Percentiles rank a stretch among this genome's conserved stretches.
Conservation (phyloP, 2,329 filamentous ascomycete species). For the Calonectria ilicicola region DNA sequence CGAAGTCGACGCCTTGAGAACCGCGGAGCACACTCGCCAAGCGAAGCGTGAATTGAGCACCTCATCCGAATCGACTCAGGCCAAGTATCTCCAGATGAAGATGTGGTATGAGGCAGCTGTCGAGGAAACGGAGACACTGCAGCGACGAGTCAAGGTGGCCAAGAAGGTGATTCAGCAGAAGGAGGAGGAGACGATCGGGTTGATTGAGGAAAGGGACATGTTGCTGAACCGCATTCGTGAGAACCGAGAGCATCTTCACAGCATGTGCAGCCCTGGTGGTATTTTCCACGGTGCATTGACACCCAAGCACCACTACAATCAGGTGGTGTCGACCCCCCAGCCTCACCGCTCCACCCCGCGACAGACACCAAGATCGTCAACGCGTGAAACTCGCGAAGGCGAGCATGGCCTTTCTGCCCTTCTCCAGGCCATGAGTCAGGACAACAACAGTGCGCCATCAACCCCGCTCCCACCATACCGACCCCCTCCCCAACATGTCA, state of each 20-base stretch:
- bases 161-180: conserved; percentile 84
- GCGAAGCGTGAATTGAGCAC: conserved; percentile 65
- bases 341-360: conserved; percentile 60
- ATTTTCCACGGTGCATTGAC: conserved; percentile 73
- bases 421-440: conserved; percentile 83
- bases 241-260: conserved; percentile 88
- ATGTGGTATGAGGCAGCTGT: conserved; percentile 74
- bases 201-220: conserved; percentile 82
- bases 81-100: conserved; percentile 72
- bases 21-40: conserved; percentile 76
- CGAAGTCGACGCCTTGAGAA: conserved; percentile 86
- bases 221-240: conserved; percentile 88
- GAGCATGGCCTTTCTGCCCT: conserved; percentile 81
- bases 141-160: conserved; percentile 75
- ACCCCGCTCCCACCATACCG: conserved; percentile 69
- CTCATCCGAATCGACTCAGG: conserved; percentile 64
- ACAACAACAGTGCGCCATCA: conserved; percentile 77
- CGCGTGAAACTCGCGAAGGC: conserved; percentile 59
- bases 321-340: conserved; percentile 57
- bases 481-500: conserved; percentile 59
- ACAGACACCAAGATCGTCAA: conserved; percentile 60
- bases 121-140: conserved; percentile 73
- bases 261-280: conserved; percentile 80
- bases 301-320: conserved; percentile 62
- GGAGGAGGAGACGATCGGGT: conserved; percentile 75